Base-by-base conservation (phyloP, 225 moss, liverwort and hornwort species). In the Antitrichia curtipendula region DNA sequence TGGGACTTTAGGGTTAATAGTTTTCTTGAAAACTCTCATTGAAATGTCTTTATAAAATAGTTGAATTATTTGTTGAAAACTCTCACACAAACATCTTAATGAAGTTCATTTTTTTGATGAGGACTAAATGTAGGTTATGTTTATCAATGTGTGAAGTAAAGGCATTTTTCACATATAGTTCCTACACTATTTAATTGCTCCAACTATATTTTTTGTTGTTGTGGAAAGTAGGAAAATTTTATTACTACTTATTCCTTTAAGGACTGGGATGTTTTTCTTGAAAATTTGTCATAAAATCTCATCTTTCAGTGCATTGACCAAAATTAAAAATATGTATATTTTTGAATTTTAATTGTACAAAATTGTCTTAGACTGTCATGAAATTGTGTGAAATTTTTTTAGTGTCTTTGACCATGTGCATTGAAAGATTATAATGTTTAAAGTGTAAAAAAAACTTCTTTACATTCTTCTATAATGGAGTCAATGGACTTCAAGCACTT, bases 401-500 rank as follows among this genome's bases (percentile, higher is more conserved):
- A n/a, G 0, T 2, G 11, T 10, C 6, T 68, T 68, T 23, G 13
- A 68, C 1, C 0, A 1, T 40, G 3, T 69, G 3, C 15, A 25
- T 70, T 70, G 16, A 45, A 15, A 16, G 6, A 28, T 43, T 72
- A 16, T 10, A 16, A 45, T 45, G 3, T 28, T 28, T 45, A 15
- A 45, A 72, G 6, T 45, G 6, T 41, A 24, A 43, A 15, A 41
- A 45, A 24, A 40, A 18, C 27, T 6, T n/a, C 3, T n/a, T 41
- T 27, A 43, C 1, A 43, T 15, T 71, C 5, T 0, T 71, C 3
- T 0, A 4, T 71, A 9, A 16, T 0, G 0, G 9, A 43, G 16
- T 43, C 43, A 28, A 27, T 1, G 1, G 0, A 27, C 5, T 71
- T 27, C 0, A 3, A 71, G 6, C 16, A 27, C 16, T 27, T 5